These are phyloP conservation scores for Xylaria venustula DNA, from an alignment of 495 filamentous ascomycete genomes.

Conservation along the genomic window DNA sequence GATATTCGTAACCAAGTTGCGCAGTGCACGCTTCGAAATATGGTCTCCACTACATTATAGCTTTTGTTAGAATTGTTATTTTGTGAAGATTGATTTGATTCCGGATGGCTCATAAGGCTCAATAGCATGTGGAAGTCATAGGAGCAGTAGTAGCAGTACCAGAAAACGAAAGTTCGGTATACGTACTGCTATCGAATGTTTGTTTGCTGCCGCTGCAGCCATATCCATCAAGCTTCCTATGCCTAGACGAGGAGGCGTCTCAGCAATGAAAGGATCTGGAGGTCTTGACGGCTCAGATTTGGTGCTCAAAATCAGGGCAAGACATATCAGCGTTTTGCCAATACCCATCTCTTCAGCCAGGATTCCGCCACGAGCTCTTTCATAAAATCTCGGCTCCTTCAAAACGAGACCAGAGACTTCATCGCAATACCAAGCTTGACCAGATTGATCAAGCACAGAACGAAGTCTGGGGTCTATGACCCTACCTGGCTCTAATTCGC, in stretches of 20 bases:
- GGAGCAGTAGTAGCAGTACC: too few species aligned
- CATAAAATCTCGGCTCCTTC: constrained; percentile 65
- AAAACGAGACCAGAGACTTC: constrained; percentile 60
- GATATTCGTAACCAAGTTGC: constrained; percentile 38
- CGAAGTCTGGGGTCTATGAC: constrained; percentile 74
- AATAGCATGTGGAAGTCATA: too few species aligned
- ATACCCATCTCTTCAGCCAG: constrained; percentile 68
- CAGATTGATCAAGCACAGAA: constrained; percentile 54
- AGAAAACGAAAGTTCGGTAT: too few species aligned
- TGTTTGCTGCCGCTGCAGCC: constrained; percentile 67
- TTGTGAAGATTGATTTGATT: too few species aligned
- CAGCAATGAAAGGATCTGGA: constrained; percentile 51
- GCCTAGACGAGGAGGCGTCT: constrained; percentile 38
- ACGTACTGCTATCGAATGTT: constrained; percentile 53
- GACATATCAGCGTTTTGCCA: constrained; percentile 87
- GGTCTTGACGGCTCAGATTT: constrained; percentile 59
- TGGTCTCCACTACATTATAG: constrained; percentile 62
- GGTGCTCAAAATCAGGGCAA: constrained; percentile 81
- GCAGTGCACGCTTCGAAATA: constrained; percentile 47
- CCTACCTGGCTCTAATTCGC: constrained; percentile 64
- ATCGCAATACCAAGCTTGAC: constrained; percentile 69
- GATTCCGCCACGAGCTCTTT: constrained; percentile 74
- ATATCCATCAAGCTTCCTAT: constrained; percentile 58
- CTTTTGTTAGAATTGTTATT: too few species aligned
- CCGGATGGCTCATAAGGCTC: too few species aligned